Percentiles rank a stretch among this genome's conserved stretches.
These are phyloP conservation scores for Cornus florida DNA, from an alignment of 148 eudicot species.

Conservation along the genomic window DNA sequence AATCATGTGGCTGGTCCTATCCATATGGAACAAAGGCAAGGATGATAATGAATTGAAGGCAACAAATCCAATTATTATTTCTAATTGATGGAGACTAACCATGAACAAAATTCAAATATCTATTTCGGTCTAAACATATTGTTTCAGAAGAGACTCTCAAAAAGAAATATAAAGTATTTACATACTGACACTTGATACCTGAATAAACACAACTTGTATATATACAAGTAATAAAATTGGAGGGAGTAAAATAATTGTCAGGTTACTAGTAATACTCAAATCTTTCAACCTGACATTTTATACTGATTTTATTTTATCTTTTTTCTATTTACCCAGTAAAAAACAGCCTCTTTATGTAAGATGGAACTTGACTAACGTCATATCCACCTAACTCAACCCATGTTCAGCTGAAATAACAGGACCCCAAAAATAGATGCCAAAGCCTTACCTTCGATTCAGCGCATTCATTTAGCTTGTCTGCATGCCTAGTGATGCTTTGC, in stretches of 20 bases:
- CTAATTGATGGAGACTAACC: not conserved
- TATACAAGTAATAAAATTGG: no score
- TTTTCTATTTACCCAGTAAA: not conserved
- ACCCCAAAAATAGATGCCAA: conserved; percentile 12
- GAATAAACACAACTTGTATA: not conserved
- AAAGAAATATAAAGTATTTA: not conserved
- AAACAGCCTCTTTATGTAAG: no score
- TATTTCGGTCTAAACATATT: not conserved
- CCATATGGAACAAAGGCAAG: no score
- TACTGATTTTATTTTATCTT: not conserved
- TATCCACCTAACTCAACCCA: not conserved
- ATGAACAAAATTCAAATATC: not conserved
- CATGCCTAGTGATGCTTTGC: conserved; percentile 77
- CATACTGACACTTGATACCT: not conserved
- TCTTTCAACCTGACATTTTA: not conserved
- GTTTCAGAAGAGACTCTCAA: not conserved
- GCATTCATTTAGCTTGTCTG: conserved; percentile 66
- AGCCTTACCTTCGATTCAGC: conserved; percentile 58
- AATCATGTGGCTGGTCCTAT: no score
- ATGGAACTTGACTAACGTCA: not conserved
- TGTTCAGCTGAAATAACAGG: not conserved
- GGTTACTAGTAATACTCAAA: not conserved
- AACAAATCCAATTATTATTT: not conserved
- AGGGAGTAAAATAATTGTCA: no score
- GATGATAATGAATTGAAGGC: no score